Evolutionary conservation across 805 yeast genomes (phyloP).

Genomic region (Kuraishia cidri): DNA sequence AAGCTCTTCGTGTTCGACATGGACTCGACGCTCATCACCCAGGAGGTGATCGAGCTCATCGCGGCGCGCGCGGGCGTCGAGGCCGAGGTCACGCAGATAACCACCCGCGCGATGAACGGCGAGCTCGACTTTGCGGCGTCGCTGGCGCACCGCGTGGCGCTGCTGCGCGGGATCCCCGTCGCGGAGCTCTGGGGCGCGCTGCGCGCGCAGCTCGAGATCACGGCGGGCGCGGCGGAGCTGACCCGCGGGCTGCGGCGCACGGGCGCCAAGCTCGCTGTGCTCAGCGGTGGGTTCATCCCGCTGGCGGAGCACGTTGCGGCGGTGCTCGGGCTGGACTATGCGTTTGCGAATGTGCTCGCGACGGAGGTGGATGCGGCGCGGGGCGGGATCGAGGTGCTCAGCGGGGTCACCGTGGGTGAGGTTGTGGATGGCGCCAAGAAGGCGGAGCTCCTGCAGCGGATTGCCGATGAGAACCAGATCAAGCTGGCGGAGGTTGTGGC

Average conservation of each 20-base stretch:
- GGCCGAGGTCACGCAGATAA: constrained; percentile 76
- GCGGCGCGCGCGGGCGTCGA: constrained; percentile 94
- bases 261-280: constrained; percentile 73
- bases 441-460: constrained; percentile 58
- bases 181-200: constrained; percentile 70
- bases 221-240: constrained; percentile 81
- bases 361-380: constrained; percentile 30
- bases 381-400: constrained; percentile 38
- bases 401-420: constrained; percentile 73
- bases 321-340: constrained; percentile 70
- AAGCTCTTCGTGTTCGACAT: constrained; percentile 85
- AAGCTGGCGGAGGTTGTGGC: constrained; percentile 56
- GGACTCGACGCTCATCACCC: constrained; percentile 95
- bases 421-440: constrained; percentile 83
- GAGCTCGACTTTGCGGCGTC: constrained; percentile 88
- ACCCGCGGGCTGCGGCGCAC: constrained; percentile 47
- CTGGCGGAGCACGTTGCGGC: constrained; percentile 70
- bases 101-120: constrained; percentile 95
- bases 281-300: constrained; percentile 93
- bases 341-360: constrained; percentile 69
- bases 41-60: constrained; percentile 93
- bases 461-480: constrained; percentile 47
- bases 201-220: constrained; percentile 57
- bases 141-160: constrained; percentile 59
- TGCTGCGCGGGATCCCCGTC: constrained; percentile 78